These are phyloP conservation scores for Pyricularia grisea DNA, from an alignment of 2,329 filamentous ascomycete genomes.

Conservation along the genomic window DNA sequence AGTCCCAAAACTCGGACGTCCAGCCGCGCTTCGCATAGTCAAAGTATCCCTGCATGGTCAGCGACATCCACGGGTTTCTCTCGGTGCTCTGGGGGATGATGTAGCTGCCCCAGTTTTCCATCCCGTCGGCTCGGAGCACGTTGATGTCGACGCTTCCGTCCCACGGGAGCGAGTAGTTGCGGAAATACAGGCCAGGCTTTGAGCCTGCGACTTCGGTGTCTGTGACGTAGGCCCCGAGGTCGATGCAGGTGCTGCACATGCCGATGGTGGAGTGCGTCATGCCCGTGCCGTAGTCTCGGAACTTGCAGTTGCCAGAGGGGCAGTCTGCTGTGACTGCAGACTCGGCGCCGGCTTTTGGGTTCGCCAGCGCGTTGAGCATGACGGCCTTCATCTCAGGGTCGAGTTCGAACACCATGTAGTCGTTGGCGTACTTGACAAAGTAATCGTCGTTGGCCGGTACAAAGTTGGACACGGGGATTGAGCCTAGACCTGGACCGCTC, in stretches of 20 bases:
- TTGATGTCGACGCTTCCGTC: not conserved
- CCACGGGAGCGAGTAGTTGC: not conserved
- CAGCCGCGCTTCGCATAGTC: not conserved
- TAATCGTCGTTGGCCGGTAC: not conserved
- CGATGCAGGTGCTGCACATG: conserved; percentile 3
- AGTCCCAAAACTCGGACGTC: not conserved
- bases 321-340: not conserved
- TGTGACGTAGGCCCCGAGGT: not conserved
- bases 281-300: conserved; percentile 1
- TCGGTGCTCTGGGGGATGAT: not conserved
- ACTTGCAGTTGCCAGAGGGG: not conserved
- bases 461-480: not conserved
- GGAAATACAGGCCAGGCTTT: not conserved
- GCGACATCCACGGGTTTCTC: not conserved
- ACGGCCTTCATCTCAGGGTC: not conserved
- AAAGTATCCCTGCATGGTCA: not conserved
- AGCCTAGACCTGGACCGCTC: not conserved
- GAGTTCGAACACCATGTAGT: not conserved
- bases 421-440: not conserved
- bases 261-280: not conserved
- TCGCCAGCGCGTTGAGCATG: not conserved
- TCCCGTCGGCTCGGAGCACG: not conserved
- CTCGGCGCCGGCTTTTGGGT: not conserved
- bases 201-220: not conserved
- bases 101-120: not conserved